Percentiles rank a stretch among this genome's conserved stretches.
These are phyloP conservation scores for Sporisorium scitamineum DNA, from an alignment of 1,284 basidiomycete genomes.

Conservation along the genomic window DNA sequence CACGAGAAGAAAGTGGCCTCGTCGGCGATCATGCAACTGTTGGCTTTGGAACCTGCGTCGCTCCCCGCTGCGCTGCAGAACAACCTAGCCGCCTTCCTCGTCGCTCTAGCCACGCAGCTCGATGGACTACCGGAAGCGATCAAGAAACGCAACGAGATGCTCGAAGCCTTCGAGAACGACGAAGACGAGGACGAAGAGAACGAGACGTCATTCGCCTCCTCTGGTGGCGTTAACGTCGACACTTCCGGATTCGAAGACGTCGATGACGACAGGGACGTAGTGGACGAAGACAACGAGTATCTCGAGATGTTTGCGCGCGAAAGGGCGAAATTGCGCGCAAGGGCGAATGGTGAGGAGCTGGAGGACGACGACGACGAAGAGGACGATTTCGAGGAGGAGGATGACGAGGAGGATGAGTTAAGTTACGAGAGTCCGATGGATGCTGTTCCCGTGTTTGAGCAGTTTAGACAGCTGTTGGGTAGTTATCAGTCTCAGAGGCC, in stretches of 20 bases:
- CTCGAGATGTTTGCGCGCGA: conserved; percentile 66
- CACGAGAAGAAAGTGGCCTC: conserved; percentile 90
- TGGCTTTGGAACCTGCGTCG: conserved; percentile 47
- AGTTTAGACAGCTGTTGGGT: conserved; percentile 51
- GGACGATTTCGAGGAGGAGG: conserved; percentile 41
- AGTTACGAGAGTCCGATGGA: conserved; percentile 63
- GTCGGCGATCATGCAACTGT: conserved; percentile 74
- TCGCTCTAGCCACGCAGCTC: conserved; percentile 54
- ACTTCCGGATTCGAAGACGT: conserved; percentile 44
- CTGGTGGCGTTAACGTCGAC: conserved; percentile 27
- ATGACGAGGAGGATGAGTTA: conserved; percentile 60
- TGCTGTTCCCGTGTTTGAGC: conserved; percentile 57
- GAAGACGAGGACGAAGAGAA: conserved; percentile 58
- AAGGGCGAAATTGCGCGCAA: conserved; percentile 56
- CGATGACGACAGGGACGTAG: conserved; percentile 64
- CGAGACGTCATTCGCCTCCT: conserved; percentile 36
- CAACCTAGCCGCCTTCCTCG: conserved; percentile 58
- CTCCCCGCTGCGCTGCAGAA: conserved; percentile 53
- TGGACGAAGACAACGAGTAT: conserved; percentile 68
- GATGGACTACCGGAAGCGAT: conserved; percentile 61
- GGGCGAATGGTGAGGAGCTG: conserved; percentile 45
- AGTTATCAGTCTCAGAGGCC: conserved; percentile 50
- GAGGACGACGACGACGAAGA: conserved; percentile 57
- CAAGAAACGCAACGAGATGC: conserved; percentile 56
- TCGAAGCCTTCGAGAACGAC: conserved; percentile 64